Percentiles rank a stretch among this genome's conserved stretches.
phyloP scores from a whole-genome alignment of 2,329 filamentous ascomycete genomes.

The Exserohilum turcica region DNA sequence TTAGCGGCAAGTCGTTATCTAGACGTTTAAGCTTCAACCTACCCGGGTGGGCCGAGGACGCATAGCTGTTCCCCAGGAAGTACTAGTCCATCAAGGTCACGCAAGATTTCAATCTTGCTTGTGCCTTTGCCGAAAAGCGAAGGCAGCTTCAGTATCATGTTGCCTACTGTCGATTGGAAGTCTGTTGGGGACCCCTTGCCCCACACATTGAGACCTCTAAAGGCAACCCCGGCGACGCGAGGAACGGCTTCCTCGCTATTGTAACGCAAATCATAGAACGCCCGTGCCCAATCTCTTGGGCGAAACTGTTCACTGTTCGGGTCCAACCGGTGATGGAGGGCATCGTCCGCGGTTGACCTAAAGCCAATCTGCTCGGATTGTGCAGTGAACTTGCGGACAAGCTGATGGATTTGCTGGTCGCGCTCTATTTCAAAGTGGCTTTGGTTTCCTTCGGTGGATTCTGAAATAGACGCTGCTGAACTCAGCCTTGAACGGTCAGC shows the following conservation, averaged over 20 bases:
- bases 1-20: conserved; percentile 3
- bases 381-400: conserved; percentile 47
- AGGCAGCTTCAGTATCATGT: conserved; percentile 64
- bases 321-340: conserved; percentile 48
- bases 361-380: conserved; percentile 43
- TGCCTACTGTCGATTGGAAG: conserved; percentile 69
- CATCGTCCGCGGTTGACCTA: conserved; percentile 40
- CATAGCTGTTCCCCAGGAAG: conserved; percentile 73
- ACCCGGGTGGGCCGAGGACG: conserved; percentile 68
- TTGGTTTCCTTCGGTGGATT: background rate
- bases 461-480: conserved; percentile 19
- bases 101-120: conserved; percentile 68
- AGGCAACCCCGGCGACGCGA: conserved; percentile 64
- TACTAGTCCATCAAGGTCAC: conserved; percentile 69
- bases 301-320: conserved; percentile 51
- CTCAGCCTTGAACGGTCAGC: background rate
- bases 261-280: conserved; percentile 52
- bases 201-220: conserved; percentile 67
- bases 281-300: conserved; percentile 52
- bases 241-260: conserved; percentile 56
- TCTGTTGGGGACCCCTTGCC: conserved; percentile 70
- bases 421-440: conserved; percentile 13
- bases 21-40: background rate
- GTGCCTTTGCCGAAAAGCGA: conserved; percentile 53
- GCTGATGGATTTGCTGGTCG: conserved; percentile 25